phyloP scores from a whole-genome alignment of 208 protist species.

The Crithidia fasciculata region DNA sequence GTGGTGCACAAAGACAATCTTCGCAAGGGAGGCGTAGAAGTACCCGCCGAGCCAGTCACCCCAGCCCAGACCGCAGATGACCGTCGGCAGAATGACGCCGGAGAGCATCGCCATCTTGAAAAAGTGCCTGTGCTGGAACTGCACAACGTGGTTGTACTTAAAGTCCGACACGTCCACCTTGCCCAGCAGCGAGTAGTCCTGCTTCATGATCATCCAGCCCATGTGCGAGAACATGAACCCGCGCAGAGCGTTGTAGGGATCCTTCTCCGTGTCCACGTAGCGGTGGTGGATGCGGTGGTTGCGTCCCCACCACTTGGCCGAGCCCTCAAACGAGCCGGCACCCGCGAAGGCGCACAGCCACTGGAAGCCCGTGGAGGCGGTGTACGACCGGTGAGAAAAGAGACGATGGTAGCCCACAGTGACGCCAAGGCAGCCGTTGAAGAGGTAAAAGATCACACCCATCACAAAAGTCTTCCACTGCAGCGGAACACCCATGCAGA shows the following conservation, averaged over 20 bases:
- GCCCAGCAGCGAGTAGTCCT: slow-evolving; percentile 81
- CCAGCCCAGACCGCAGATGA: slow-evolving; percentile 85
- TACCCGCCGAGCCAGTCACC: slow-evolving; percentile 88
- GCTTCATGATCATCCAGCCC: slow-evolving; percentile 94
- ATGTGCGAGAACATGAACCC: slow-evolving; percentile 92
- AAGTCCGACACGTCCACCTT: slow-evolving; percentile 89
- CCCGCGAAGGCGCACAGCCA: slow-evolving; percentile 82
- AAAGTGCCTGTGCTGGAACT: slow-evolving; percentile 89
- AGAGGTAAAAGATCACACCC: slow-evolving; percentile 72
- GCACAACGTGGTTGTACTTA: slow-evolving; percentile 82
- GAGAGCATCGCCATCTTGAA: slow-evolving; percentile 85
- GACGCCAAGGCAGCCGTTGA: slow-evolving; percentile 90
- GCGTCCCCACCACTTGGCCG: slow-evolving; percentile 88
- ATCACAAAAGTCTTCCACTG: slow-evolving; percentile 78
- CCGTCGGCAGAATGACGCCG: slow-evolving; percentile 83
- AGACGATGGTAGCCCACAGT: slow-evolving; percentile 92
- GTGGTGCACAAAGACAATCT: slow-evolving; percentile 89
- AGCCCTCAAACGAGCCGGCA: slow-evolving; percentile 91
- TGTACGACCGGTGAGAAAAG: slow-evolving; percentile 89
- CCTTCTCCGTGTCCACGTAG: slow-evolving; percentile 91
- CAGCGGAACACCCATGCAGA: slow-evolving; percentile 55
- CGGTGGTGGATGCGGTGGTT: slow-evolving; percentile 94
- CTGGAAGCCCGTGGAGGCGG: slow-evolving; percentile 56
- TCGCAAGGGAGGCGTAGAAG: slow-evolving; percentile 80
- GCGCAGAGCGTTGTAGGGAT: slow-evolving; percentile 91